Evolutionary conservation across 1,284 basidiomycete species (phyloP).

Genomic region (Taiwanofungus camphoratus): DNA sequence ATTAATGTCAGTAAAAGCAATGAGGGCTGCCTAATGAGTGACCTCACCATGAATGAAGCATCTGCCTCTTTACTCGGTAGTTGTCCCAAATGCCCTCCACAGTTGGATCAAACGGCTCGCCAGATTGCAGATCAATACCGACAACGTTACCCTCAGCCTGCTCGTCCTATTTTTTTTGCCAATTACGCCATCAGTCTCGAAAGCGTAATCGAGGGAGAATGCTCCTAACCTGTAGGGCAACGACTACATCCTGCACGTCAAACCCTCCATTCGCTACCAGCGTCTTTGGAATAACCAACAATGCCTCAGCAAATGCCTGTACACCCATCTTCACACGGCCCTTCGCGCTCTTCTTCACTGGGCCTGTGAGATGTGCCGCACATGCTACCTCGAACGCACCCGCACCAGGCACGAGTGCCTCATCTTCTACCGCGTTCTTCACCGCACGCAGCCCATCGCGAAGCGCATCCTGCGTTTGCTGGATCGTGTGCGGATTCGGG

Average conservation of each 20-base stretch:
- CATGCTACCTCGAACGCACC: slow-evolving; percentile 98
- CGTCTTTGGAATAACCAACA: slow-evolving; percentile 95
- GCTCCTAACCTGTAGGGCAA: slow-evolving; percentile 71
- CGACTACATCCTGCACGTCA: slow-evolving; percentile 95
- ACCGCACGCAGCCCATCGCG: slow-evolving; percentile 95
- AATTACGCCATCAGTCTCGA: slow-evolving; percentile 9
- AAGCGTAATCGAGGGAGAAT: too few relatives aligned
- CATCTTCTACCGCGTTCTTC: slow-evolving; percentile 96
- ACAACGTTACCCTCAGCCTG: slow-evolving; percentile 87
- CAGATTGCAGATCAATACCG: slow-evolving; percentile 89
- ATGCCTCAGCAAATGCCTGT: slow-evolving; percentile 93
- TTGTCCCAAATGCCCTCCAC: slow-evolving; percentile 99
- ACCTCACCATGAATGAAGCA: slow-evolving; percentile 91
- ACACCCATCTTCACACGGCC: slow-evolving; percentile 98
- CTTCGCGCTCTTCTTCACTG: slow-evolving; percentile 83
- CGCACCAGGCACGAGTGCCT: slow-evolving; percentile 85
- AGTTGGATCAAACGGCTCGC: slow-evolving; percentile 95
- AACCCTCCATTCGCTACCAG: slow-evolving; percentile 95
- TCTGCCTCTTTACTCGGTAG: slow-evolving; percentile 97
- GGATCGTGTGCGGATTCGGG: slow-evolving; percentile 95
- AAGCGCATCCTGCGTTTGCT: slow-evolving; percentile 95
- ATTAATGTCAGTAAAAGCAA: slow-evolving; percentile 11
- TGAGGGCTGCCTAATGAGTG: slow-evolving; percentile 6
- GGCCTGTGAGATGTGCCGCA: slow-evolving; percentile 75
- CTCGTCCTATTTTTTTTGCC: slow-evolving; percentile 63